Base-by-base conservation (phyloP, 768 basidiomycete species). In the Nevesoporus exiguus region DNA sequence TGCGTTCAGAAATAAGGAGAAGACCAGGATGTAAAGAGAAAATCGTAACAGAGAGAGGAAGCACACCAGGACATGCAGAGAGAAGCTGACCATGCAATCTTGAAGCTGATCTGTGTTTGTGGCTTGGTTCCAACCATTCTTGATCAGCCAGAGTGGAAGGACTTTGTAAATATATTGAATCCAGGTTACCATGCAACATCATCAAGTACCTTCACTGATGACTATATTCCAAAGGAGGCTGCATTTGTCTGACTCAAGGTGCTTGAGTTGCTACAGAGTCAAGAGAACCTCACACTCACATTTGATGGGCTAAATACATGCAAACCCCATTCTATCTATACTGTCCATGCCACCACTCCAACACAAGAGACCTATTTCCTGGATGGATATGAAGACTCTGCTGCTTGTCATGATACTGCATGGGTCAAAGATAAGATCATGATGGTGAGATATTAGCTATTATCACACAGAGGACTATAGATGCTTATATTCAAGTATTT, bases 141-240 rank as follows among this genome's bases (percentile, higher is more conserved):
- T 19, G 25, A 51, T 14, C 9, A 4, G 13, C n/a, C 30, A 10
- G 42, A 51, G 33, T 51, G 50, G 50, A 51, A 51, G 42, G 42
- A 51, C 2, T 9, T 51, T 3, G 17, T 31, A 8, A n/a, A 13
- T 2, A 14, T 15, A 36, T 9, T 51, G 14, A 51, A 51, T 37
- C 21, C 50, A 11, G 3, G 6, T 22, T 44, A 51, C 24, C 22
- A 19, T 7, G 6, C 43, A 10, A 51, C n/a, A 4, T 44, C 42
- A 7, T 36, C 9, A 15, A 44, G 25, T 21, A 25, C 13, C 2
- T 51, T 51, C 7, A 29, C 42, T 19, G n/a, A 51, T 15, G 13
- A 52, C 19, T 52, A 29, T 24, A 52, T 51, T 51, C 33, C 41
- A 25, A 51, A 51, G 24, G 42, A 51, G 24, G 33, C 33, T 34